These are phyloP conservation scores for Penicillium daleae DNA, from an alignment of 495 filamentous ascomycete genomes.

Conservation along the genomic window DNA sequence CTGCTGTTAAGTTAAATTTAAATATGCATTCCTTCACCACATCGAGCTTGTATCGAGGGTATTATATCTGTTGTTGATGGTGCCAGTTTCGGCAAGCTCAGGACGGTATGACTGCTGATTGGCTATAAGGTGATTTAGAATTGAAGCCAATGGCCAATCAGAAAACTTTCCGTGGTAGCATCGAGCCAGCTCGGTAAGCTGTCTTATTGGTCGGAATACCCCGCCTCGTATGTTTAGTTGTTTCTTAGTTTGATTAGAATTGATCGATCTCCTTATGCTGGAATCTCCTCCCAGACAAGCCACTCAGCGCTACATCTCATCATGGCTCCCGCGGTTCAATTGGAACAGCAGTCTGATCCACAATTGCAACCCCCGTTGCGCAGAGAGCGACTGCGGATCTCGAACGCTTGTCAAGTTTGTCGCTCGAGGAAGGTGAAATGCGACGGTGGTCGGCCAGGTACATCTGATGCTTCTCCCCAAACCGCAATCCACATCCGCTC, in stretches of 20 bases:
- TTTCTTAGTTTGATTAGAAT: neutral
- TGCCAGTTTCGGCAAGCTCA: neutral
- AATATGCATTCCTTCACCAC: neutral
- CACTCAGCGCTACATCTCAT: neutral
- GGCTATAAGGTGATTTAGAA: neutral
- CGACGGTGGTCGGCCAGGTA: slow-evolving; percentile 3
- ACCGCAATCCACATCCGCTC: neutral
- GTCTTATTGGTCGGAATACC: neutral
- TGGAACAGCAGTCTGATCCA: neutral
- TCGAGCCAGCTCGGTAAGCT: neutral
- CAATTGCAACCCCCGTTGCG: neutral
- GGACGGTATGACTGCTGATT: neutral
- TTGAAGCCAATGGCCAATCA: neutral
- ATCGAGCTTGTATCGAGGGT: neutral
- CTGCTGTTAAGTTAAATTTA: no score
- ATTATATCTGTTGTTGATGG: neutral
- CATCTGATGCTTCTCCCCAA: neutral
- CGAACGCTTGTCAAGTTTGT: slow-evolving; percentile 3
- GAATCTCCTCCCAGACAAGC: neutral
- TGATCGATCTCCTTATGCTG: neutral
- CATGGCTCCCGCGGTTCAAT: neutral
- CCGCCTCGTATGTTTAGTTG: neutral
- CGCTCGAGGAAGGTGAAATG: slow-evolving; percentile 2
- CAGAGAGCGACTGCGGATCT: neutral
- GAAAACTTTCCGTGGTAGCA: neutral